These are phyloP conservation scores for Cyclanthera cordifolia DNA, from an alignment of 306 rosid genomes.

Conservation along the genomic window DNA sequence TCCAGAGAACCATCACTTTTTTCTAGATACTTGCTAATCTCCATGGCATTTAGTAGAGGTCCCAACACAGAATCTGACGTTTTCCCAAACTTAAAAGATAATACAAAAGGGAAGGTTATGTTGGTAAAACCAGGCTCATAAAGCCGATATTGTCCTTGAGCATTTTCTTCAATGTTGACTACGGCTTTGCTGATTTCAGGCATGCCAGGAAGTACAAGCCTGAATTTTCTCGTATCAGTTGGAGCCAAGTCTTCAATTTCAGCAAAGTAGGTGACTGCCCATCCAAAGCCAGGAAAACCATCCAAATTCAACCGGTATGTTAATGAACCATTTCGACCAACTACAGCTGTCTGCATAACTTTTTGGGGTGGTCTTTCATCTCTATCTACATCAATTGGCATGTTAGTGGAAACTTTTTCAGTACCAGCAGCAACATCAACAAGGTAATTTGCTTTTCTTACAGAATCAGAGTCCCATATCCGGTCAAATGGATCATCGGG, in stretches of 20 bases:
- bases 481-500: slow-evolving; percentile 95
- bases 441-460: slow-evolving; percentile 86
- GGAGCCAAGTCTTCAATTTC: slow-evolving; percentile 77
- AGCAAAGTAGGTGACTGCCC: slow-evolving; percentile 84
- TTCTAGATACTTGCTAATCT: slow-evolving; percentile 70
- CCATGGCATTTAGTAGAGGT: slow-evolving; percentile 91
- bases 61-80: slow-evolving; percentile 75
- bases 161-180: slow-evolving; percentile 90
- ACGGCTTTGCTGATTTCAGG: slow-evolving; percentile 59
- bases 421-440: slow-evolving; percentile 91
- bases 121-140: slow-evolving; percentile 81
- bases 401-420: slow-evolving; percentile 55
- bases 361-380: slow-evolving; percentile 71
- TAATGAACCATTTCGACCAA: slow-evolving; percentile 73
- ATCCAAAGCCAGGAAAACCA: slow-evolving; percentile 74
- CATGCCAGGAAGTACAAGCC: slow-evolving; percentile 67
- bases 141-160: slow-evolving; percentile 72
- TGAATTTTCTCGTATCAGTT: slow-evolving; percentile 70
- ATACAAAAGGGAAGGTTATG: slow-evolving; percentile 69
- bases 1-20: slow-evolving; percentile 70
- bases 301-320: slow-evolving; percentile 83
- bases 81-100: slow-evolving; percentile 63
- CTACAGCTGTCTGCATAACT: slow-evolving; percentile 97
- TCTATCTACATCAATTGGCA: slow-evolving; percentile 43
- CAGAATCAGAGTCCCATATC: slow-evolving; percentile 86